Evolutionary conservation across 2,329 filamentous ascomycete genomes (phyloP).

Genomic region (Ophidiomyces ophidiicola): DNA sequence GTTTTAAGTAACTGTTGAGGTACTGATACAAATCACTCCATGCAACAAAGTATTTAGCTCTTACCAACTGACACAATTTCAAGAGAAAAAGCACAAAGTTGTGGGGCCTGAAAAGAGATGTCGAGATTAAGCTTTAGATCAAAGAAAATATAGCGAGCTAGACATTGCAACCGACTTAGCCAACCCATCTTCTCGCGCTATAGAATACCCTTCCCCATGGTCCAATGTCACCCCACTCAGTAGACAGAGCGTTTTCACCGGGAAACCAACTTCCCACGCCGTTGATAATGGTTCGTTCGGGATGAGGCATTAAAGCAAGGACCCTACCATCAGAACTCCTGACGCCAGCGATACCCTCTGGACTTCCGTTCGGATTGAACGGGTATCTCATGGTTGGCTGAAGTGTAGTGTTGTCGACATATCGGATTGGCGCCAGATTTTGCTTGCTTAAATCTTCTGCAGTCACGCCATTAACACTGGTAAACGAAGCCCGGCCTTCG

Average conservation of each 20-base stretch:
- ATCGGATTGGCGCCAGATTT: constrained; percentile 65
- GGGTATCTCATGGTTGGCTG: constrained; percentile 72
- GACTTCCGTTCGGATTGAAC: constrained; percentile 78
- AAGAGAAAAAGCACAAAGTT: too few species aligned
- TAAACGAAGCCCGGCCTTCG: constrained; percentile 70
- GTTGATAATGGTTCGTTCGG: constrained; percentile 74
- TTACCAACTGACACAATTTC: too few species aligned
- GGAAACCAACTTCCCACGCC: constrained; percentile 68
- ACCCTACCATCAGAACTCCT: constrained; percentile 66
- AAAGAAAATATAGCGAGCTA: too few species aligned
- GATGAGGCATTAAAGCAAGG: constrained; percentile 85
- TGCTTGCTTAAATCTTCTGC: constrained; percentile 45
- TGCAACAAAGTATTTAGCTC: too few species aligned
- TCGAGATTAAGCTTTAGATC: too few species aligned
- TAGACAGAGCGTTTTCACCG: constrained; percentile 38
- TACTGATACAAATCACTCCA: too few species aligned
- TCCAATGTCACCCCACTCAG: constrained; percentile 66
- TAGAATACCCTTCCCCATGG: constrained; percentile 80
- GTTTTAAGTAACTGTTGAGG: too few species aligned
- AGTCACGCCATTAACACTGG: constrained; percentile 36
- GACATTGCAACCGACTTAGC: too few species aligned
- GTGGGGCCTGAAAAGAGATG: too few species aligned
- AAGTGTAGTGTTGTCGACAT: constrained; percentile 65
- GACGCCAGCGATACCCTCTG: constrained; percentile 68
- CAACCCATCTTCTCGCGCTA: constrained; percentile 80